phyloP scores from a whole-genome alignment of 805 yeast genomes.

The Hyphopichia homilentoma region DNA sequence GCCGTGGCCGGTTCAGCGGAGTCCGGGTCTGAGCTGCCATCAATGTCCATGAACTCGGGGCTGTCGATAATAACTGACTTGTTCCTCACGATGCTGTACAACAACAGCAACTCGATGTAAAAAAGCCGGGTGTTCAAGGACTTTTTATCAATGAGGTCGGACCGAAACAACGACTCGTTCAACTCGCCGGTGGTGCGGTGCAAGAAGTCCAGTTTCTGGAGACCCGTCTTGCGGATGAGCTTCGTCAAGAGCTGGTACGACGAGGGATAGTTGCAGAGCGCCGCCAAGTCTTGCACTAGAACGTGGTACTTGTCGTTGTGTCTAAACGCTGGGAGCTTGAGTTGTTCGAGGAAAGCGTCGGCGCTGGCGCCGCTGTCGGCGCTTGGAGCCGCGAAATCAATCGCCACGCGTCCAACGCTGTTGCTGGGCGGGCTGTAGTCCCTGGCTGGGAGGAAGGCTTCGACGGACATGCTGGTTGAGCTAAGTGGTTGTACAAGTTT shows the following conservation, averaged over 20 bases:
- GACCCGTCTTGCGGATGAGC: constrained; percentile 18
- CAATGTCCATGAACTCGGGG: constrained; percentile 2
- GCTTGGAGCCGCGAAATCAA: constrained; percentile 1
- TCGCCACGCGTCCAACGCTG: neutral
- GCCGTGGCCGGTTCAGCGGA: constrained; percentile 5
- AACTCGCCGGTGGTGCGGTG: constrained; percentile 11
- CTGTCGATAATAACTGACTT: constrained; percentile 13
- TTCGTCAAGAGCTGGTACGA: constrained; percentile 36
- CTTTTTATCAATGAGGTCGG: constrained; percentile 13
- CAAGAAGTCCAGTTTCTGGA: constrained; percentile 14
- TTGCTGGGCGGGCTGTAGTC: constrained; percentile 1
- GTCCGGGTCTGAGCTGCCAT: constrained; percentile 4
- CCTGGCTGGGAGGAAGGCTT: neutral
- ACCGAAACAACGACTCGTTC: constrained; percentile 18
- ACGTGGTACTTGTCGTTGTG: constrained; percentile 15
- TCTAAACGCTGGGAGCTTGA: constrained; percentile 14
- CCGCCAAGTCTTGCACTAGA: constrained; percentile 28
- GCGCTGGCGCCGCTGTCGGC: neutral
- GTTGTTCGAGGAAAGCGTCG: neutral
- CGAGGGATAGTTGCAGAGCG: constrained; percentile 38
- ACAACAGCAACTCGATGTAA: constrained; percentile 20
- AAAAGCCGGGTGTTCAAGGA: constrained; percentile 19
- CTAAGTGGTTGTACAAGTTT: too few relatives aligned
- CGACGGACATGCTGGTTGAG: too few relatives aligned
- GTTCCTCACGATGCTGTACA: constrained; percentile 19